Evolutionary conservation across 1,284 basidiomycete species (phyloP), one percentile per base, ranked within the genome.

Genomic region (Heterobasidion parviporum): DNA sequence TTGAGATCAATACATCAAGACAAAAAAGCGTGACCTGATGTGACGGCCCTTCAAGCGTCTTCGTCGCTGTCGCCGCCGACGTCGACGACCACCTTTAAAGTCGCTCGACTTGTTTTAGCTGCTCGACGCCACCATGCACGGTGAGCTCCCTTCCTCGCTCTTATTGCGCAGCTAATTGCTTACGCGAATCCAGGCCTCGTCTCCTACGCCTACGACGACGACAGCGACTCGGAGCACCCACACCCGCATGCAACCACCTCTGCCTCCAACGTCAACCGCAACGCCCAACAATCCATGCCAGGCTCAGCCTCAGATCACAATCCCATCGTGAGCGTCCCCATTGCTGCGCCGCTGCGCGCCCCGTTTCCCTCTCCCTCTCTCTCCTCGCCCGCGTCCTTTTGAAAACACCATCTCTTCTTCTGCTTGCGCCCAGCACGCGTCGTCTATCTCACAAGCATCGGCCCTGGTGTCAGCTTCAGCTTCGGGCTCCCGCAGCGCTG

Each of bases 301-400:
- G 26, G 26, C 26, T 26, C 26, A 47, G 18, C 46, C 10, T 61
- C 68, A 61, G 70, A 79, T 26, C 1, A 53, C 48, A 46, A 52
- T 49, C 34, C 43, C 34, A 61, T 72, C 86, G 85, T 87, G 81
- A 87, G 85, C 81, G 74, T 70, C 69, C 73, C 77, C 68, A 67
- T 70, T 68, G 70, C 65, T 64, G 26, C 57, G 61, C 60, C 64
- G 62, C 65, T 62, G 65, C 62, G 65, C 34, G 56, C 65, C 65
- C 71, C 72, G 78, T 84, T 86, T 86, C 82, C 83, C 83, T 85
- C 74, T 79, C 78, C 78, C 74, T 84, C 74, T 78, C 76, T 75
- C 70, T 71, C 45, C 69, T 33, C 63, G 73, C 80, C 83, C 76
- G 66, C 61, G 85, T 87, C 60, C 60, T 74, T 64, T 43, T 49